Evolutionary conservation across 106 monocot species (phyloP), one percentile per base, ranked within the genome.

Genomic region (Xerophyta viscosa): DNA sequence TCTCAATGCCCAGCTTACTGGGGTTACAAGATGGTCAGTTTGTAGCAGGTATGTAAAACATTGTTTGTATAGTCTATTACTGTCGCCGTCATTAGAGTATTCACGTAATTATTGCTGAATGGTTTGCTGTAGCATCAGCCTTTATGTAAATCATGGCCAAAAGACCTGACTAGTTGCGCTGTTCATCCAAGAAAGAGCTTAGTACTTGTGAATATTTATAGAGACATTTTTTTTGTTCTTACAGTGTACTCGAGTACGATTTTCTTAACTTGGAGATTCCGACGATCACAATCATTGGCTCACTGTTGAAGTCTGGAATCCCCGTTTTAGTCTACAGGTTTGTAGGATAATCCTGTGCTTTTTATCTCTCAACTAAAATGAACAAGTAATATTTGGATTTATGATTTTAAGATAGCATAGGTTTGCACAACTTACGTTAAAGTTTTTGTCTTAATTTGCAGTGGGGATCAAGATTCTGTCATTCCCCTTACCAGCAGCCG

Each of bases 401-500:
- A n/a, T n/a, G n/a, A n/a, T n/a, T n/a, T n/a, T n/a, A n/a, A n/a
- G n/a, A n/a, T n/a, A n/a, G n/a, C n/a, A n/a, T n/a, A n/a, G n/a
- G n/a, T n/a, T n/a, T n/a, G n/a, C n/a, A n/a, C n/a, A n/a, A n/a
- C n/a, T n/a, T n/a, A n/a, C n/a, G n/a, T n/a, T n/a, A n/a, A n/a
- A n/a, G n/a, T n/a, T 19, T 47, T 1, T 39, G 39, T 39, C 13
- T 39, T 39, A 1, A 39, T n/a, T n/a, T 39, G 39, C 65, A 98
- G 96, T 52, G 96, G 96, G 20, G 96, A 98, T 82, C 96, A 98
- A 62, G 96, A 98, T 41, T 98, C 96, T 1, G 96, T 98, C 0
- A 86, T 98, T 45, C 96, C 96, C 31, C 58, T 98, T 37, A 98
- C 85, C 0, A 89, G 96, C 15, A 98, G 89, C 52, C 24, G 96